Percentiles rank a stretch among this genome's conserved stretches.
These are phyloP conservation scores for Talaromyces sp. DNA, from an alignment of 2,329 filamentous ascomycete genomes.

Conservation along the genomic window DNA sequence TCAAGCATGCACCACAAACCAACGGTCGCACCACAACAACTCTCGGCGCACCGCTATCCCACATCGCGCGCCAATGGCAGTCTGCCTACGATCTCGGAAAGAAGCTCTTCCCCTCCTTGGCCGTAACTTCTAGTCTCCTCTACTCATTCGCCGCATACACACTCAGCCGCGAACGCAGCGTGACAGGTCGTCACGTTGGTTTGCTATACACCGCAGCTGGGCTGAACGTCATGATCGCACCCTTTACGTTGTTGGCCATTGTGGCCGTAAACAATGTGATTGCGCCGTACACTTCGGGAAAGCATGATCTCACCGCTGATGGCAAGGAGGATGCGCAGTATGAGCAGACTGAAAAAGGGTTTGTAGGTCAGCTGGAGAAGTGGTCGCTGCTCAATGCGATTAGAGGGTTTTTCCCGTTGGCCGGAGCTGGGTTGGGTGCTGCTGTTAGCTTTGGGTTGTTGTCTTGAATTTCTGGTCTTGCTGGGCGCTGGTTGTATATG, in stretches of 20 bases:
- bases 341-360: constrained; percentile 22
- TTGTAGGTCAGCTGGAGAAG: constrained; percentile 21
- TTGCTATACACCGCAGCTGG: constrained; percentile 29
- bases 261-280: constrained; percentile 28
- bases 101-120: constrained; percentile 51
- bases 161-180: constrained; percentile 18
- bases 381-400: constrained; percentile 26
- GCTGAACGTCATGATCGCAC: constrained; percentile 32
- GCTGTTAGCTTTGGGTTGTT: constrained; percentile 14
- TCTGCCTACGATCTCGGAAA: constrained; percentile 49
- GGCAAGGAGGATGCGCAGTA: constrained; percentile 22
- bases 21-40: neutral
- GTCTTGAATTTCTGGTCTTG: neutral
- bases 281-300: constrained; percentile 21
- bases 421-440: constrained; percentile 27
- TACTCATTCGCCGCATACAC: constrained; percentile 42
- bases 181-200: neutral
- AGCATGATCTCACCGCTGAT: constrained; percentile 10
- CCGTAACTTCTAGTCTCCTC: constrained; percentile 52
- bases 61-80: constrained; percentile 32
- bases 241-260: constrained; percentile 33
- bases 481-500: neutral
- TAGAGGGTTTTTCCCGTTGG: constrained; percentile 24
- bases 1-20: constrained; percentile 19
- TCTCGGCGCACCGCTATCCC: constrained; percentile 22